Percentiles rank a stretch among this genome's conserved stretches.
Conservation (phyloP, 108 stramenopile genomes). For the Bacterosira constricta region DNA sequence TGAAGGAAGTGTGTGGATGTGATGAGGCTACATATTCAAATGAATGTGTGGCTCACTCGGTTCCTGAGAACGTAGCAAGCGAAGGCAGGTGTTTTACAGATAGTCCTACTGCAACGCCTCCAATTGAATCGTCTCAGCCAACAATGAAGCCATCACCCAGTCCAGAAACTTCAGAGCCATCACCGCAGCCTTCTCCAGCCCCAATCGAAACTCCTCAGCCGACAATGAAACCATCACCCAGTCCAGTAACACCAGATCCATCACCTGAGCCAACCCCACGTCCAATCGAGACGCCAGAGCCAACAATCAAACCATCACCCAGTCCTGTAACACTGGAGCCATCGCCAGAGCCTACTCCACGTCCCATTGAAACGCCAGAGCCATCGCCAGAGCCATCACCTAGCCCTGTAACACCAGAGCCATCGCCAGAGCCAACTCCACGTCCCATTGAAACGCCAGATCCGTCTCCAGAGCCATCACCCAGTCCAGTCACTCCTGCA, state of each 20-base stretch:
- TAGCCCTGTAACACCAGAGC: neutral
- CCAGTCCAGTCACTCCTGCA: neutral
- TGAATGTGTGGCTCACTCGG: too few relatives aligned
- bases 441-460: neutral
- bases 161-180: neutral
- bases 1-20: too few relatives aligned
- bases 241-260: too few relatives aligned
- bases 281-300: neutral
- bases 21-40: too few relatives aligned
- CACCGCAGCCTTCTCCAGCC: too few relatives aligned
- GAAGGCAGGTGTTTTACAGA: too few relatives aligned
- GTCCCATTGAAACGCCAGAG: too few relatives aligned
- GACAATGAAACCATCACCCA: too few relatives aligned
- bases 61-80: too few relatives aligned
- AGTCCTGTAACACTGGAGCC: neutral
- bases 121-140: neutral
- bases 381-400: neutral
- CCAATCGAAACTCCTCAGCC: neutral
- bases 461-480: neutral
- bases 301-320: neutral
- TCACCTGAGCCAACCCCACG: too few relatives aligned
- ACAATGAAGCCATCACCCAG: neutral
- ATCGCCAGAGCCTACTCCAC: neutral
- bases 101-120: neutral
- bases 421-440: neutral